Evolutionary conservation across 129 eudicot species (phyloP).

Genomic region (Mikania micrantha): DNA sequence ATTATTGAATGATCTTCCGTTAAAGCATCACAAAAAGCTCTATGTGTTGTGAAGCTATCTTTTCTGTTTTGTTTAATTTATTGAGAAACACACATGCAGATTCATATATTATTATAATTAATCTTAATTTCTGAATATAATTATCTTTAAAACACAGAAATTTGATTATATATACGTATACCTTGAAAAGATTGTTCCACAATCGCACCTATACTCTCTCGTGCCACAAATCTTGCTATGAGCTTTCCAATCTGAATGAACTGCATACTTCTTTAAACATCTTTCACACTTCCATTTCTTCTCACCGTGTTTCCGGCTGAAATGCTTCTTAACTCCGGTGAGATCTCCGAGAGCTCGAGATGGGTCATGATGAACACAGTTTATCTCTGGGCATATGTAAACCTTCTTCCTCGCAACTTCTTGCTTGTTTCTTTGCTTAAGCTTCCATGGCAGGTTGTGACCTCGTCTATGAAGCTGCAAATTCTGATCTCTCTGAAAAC

Average conservation of each 20-base stretch:
- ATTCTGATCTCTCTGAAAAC: conserved; percentile 82
- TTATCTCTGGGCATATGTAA: conserved; percentile 63
- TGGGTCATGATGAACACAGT: conserved; percentile 79
- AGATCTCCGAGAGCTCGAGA: conserved; percentile 83
- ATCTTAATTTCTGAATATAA: no score
- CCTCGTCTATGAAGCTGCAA: conserved; percentile 86
- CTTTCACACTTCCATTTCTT: conserved; percentile 69
- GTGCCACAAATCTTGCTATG: conserved; percentile 81
- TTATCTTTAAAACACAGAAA: no score
- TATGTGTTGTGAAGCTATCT: conserved; percentile 74
- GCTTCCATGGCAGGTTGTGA: conserved; percentile 85
- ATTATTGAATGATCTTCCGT: conserved; percentile 55
- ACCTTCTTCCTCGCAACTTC: conserved; percentile 70
- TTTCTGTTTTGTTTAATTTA: conserved; percentile 45
- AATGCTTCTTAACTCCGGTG: conserved; percentile 82
- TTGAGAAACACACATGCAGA: background rate
- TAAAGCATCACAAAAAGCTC: conserved; percentile 73
- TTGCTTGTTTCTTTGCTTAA: conserved; percentile 49
- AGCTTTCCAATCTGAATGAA: conserved; percentile 82
- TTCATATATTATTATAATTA: no score
- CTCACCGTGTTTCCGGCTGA: conserved; percentile 71
- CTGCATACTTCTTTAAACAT: conserved; percentile 72
- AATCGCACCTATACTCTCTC: conserved; percentile 63
- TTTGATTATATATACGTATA: conserved; percentile 9
- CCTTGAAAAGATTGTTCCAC: conserved; percentile 79